Base-by-base conservation (phyloP, 2,329 filamentous ascomycete genomes). In the Colletotrichum sp. region DNA sequence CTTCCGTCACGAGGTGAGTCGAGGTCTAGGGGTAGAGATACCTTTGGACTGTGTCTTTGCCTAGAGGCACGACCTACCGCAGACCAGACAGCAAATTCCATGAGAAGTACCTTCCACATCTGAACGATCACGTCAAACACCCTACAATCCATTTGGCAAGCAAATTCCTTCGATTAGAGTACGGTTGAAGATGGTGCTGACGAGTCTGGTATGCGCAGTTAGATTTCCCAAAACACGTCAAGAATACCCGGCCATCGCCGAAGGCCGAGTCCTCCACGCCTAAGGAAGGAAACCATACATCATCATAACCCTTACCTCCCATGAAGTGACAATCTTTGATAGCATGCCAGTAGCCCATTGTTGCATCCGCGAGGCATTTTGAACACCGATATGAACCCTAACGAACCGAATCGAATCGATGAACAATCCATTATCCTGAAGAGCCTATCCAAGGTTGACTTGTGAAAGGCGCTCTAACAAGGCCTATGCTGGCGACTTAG, bases 51-150 rank as follows among this genome's bases (percentile, higher is more conserved):
- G 18, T 6, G 3, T n/a, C 39, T 48, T 0, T n/a, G 9, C 18
- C 18, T 9, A 48, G 3, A 48, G 1, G 18, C 39, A 6, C 39
- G 18, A 48, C 39, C 39, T n/a, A 0, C 1, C 9, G 18, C 39
- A 48, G 1, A 48, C 18, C 39, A n/a, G 39, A 48, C 1, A 10
- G 8, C 5, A n/a, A 44, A 3, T 6, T 48, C 39, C 2, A 12
- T 0, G 2, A 6, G 1, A n/a, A n/a, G 18, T 1, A n/a, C 18
- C 18, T 48, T 48, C 18, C 39, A 44, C 8, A n/a, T 44, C 18
- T 2, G 1, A 6, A n/a, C 18, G 0, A 48, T 0, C 18, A 44
- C 10, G 2, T 44, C 8, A 2, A 44, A 6, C 3, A 44, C 18
- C 28, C 28, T 6, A n/a, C 9, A 0, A 12, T 44, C 18, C 18